Conservation (phyloP, 768 basidiomycete genomes). For the Russula emetica region DNA sequence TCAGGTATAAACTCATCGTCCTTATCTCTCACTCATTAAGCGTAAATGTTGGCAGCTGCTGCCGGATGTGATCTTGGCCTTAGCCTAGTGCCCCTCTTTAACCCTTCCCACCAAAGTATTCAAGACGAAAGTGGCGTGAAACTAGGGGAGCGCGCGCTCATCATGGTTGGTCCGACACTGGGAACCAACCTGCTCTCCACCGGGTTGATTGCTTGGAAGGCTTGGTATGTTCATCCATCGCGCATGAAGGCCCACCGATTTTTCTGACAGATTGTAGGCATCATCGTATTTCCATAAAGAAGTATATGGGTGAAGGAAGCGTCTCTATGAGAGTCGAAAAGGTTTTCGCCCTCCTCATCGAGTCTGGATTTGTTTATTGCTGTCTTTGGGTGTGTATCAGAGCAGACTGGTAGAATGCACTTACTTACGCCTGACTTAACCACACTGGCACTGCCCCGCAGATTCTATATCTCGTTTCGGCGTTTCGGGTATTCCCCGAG, state of each 20-base stretch:
- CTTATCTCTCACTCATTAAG: neutral
- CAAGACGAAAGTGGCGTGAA: neutral
- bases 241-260: neutral
- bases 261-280: constrained; percentile 13
- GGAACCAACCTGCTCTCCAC: constrained; percentile 21
- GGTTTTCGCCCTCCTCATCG: constrained; percentile 20
- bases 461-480: constrained; percentile 15
- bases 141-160: constrained; percentile 7
- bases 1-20: neutral
- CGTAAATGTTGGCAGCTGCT: neutral
- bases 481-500: constrained; percentile 13
- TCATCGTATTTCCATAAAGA: constrained; percentile 8
- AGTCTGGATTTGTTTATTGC: constrained; percentile 21
- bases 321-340: constrained; percentile 13
- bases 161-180: constrained; percentile 17
- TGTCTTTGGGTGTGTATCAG: constrained; percentile 15
- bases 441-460: neutral
- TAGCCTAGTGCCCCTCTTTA: constrained; percentile 5
- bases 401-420: neutral
- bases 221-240: constrained; percentile 5
- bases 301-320: constrained; percentile 14
- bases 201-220: constrained; percentile 20
- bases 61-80: constrained; percentile 14
- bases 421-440: neutral
- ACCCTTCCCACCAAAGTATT: constrained; percentile 11